These are phyloP conservation scores for Apiotrichum gamsii DNA, from an alignment of 1,284 basidiomycete genomes.

Conservation along the genomic window DNA sequence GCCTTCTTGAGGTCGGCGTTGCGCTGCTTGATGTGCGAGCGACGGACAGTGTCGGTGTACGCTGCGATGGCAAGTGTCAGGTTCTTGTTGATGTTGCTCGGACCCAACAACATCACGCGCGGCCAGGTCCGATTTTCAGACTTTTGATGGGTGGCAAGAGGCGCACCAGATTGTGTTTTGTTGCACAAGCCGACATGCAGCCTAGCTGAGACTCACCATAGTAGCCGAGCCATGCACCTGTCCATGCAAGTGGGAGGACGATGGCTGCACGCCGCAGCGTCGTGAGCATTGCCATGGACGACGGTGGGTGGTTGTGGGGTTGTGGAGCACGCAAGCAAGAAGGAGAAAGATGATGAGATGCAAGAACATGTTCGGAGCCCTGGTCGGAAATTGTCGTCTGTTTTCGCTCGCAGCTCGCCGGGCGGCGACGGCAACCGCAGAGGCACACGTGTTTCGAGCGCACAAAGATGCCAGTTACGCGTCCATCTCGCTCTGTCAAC, in stretches of 20 bases:
- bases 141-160: too few relatives aligned
- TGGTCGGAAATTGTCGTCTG: background rate
- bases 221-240: constrained; percentile 41
- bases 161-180: too few relatives aligned
- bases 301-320: too few relatives aligned
- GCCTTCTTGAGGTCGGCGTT: constrained; percentile 23
- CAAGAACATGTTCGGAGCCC: background rate
- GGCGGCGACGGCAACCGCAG: too few relatives aligned
- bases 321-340: background rate
- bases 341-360: background rate
- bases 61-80: constrained; percentile 20
- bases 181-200: too few relatives aligned
- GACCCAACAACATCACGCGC: too few relatives aligned
- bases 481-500: too few relatives aligned
- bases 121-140: too few relatives aligned
- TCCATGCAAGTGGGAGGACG: constrained; percentile 39
- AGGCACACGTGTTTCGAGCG: background rate
- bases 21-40: constrained; percentile 34
- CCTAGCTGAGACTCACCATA: constrained; percentile 34
- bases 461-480: too few relatives aligned
- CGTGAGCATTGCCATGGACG: constrained; percentile 7
- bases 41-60: constrained; percentile 44
- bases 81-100: too few relatives aligned
- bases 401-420: too few relatives aligned
- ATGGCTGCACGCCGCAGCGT: constrained; percentile 30